Percentiles rank a stretch among this genome's conserved stretches.
phyloP scores from a whole-genome alignment of 495 filamentous ascomycete species.

The Aspergillus biplanus region DNA sequence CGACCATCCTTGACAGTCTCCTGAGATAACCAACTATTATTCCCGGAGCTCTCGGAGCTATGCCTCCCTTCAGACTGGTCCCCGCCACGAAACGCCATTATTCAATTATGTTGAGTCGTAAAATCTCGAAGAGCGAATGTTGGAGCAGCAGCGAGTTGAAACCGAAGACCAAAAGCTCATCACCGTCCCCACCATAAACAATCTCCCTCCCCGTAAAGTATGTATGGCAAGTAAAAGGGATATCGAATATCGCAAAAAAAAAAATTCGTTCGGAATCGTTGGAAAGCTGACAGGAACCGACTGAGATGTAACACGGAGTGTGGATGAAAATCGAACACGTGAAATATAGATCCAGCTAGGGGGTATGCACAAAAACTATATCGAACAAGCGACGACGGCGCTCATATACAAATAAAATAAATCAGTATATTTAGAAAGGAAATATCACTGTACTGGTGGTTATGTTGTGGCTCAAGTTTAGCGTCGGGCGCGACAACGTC shows the following conservation, averaged over 20 bases:
- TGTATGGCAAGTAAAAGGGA: background rate
- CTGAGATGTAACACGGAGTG: slow-evolving; percentile 1
- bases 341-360: background rate
- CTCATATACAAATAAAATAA: slow-evolving; percentile 3
- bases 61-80: slow-evolving; percentile 42
- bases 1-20: slow-evolving; percentile 47
- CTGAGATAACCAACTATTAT: slow-evolving; percentile 48
- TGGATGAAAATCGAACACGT: background rate
- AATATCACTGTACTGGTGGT: slow-evolving; percentile 15
- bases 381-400: background rate
- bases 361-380: background rate
- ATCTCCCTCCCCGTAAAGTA: background rate
- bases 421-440: background rate
- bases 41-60: slow-evolving; percentile 50
- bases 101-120: slow-evolving; percentile 11
- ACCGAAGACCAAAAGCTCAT: slow-evolving; percentile 1
- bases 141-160: background rate
- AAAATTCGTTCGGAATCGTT: background rate
- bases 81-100: slow-evolving; percentile 42
- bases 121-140: slow-evolving; percentile 5
- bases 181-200: slow-evolving; percentile 1
- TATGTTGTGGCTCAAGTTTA: slow-evolving; percentile 25
- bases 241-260: too few species aligned
- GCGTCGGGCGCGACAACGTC: slow-evolving; percentile 32
- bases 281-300: background rate